These are phyloP conservation scores for Mortierella sp. DNA, from an alignment of 371 early-diverging fungal genomes.

Conservation along the genomic window DNA sequence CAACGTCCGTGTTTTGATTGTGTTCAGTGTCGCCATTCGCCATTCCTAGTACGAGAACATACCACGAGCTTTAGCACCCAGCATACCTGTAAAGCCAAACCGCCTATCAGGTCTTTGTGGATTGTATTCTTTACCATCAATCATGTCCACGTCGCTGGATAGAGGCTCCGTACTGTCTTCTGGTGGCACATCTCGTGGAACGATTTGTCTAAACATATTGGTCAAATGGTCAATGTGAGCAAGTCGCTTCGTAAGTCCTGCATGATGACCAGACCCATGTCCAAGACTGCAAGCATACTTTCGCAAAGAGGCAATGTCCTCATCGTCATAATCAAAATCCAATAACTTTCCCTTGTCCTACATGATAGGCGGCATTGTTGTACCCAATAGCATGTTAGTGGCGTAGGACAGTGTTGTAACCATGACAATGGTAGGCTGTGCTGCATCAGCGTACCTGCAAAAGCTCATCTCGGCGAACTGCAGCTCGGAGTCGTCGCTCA, in stretches of 20 bases:
- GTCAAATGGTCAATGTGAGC: too few species aligned
- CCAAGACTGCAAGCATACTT: conserved; percentile 46
- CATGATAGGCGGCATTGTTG: conserved; percentile 1
- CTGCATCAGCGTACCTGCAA: conserved; percentile 61
- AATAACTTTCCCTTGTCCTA: conserved; percentile 63
- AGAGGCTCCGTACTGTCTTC: conserved; percentile 10
- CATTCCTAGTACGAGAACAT: conserved; percentile 1
- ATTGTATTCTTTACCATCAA: conserved; percentile 7
- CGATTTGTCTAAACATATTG: conserved; percentile 24
- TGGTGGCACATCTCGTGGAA: conserved; percentile 18
- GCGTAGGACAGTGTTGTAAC: too few species aligned
- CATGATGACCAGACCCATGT: neutral
- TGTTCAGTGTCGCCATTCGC: conserved; percentile 6
- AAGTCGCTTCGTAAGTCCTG: too few species aligned
- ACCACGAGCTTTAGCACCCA: too few species aligned
- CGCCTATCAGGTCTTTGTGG: neutral
- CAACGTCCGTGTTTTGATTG: neutral
- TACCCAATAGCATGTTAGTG: neutral
- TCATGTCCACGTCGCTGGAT: conserved; percentile 6
- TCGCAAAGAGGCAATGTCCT: conserved; percentile 58
- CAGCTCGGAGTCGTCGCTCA: conserved; percentile 58
- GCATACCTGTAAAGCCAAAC: too few species aligned
- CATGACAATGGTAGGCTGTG: too few species aligned
- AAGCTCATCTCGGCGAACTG: conserved; percentile 59
- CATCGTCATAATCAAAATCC: conserved; percentile 60